Evolutionary conservation across 2,329 filamentous ascomycete species (phyloP).

Genomic region (Dactylellina parvicollis): DNA sequence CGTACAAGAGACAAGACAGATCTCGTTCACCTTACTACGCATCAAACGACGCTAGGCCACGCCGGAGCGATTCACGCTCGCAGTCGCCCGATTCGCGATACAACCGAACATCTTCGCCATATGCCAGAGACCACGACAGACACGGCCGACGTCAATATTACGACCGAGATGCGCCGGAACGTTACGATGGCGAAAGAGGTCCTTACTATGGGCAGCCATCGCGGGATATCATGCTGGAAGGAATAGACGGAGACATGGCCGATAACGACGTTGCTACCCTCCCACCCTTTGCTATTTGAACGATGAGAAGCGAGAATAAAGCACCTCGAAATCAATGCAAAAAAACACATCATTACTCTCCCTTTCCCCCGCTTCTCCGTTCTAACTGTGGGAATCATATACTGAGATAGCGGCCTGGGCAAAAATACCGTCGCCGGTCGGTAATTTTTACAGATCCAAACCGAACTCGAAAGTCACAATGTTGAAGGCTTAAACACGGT

Average conservation of each 20-base stretch:
- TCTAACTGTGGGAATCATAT: constrained; percentile 58
- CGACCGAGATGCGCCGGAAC: constrained; percentile 57
- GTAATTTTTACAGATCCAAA: constrained; percentile 65
- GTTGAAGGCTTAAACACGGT: constrained; percentile 68
- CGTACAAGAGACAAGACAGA: constrained; percentile 36
- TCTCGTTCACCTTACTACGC: constrained; percentile 44
- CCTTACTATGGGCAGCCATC: constrained; percentile 55
- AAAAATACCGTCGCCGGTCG: constrained; percentile 54
- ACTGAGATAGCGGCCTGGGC: constrained; percentile 54
- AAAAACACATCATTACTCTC: constrained; percentile 57
- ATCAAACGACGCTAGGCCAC: constrained; percentile 35
- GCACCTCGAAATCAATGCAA: constrained; percentile 61
- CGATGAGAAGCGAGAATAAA: constrained; percentile 57
- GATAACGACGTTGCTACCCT: constrained; percentile 67
- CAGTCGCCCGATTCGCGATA: constrained; percentile 36
- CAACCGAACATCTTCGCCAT: constrained; percentile 28
- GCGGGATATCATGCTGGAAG: constrained; percentile 66
- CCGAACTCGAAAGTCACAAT: constrained; percentile 67
- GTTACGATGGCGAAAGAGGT: constrained; percentile 51
- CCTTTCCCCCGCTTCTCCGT: constrained; percentile 54
- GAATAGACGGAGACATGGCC: constrained; percentile 65
- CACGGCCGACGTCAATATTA: constrained; percentile 54
- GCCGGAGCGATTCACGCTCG: constrained; percentile 38
- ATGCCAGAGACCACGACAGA: constrained; percentile 49
- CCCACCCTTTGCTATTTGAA: constrained; percentile 61